These are phyloP conservation scores for Aphanomyces cochlioides DNA, from an alignment of 352 stramenopile genomes.

Conservation along the genomic window DNA sequence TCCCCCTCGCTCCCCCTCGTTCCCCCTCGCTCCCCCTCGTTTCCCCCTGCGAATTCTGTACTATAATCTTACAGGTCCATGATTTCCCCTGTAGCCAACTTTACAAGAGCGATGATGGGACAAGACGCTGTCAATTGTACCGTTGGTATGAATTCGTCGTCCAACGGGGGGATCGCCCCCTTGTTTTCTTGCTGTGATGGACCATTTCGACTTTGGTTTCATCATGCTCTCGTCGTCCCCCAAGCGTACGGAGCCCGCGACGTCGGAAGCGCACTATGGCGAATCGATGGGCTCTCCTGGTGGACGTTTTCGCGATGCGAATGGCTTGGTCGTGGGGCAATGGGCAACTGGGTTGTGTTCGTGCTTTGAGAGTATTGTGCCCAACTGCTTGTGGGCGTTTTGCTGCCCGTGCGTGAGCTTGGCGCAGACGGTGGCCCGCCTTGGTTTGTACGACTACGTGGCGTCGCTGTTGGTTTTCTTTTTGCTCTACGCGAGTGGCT, in stretches of 20 bases:
- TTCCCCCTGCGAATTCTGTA: no score
- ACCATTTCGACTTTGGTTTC: no score
- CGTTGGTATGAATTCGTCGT: no score
- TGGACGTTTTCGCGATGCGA: background rate
- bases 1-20: no score
- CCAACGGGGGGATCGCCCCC: no score
- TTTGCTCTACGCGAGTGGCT: conserved; percentile 9
- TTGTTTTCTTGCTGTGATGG: no score
- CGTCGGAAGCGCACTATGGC: background rate
- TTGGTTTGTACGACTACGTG: conserved; percentile 25
- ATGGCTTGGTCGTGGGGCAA: conserved; percentile 27
- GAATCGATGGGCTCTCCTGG: background rate
- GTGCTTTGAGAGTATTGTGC: conserved; percentile 36
- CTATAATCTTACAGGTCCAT: no score
- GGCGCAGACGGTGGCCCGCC: conserved; percentile 32
- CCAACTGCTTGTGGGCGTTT: conserved; percentile 39
- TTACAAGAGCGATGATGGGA: no score
- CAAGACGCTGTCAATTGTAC: no score
- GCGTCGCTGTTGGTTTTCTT: conserved; percentile 9
- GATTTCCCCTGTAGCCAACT: no score
- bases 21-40: no score
- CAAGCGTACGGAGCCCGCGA: background rate
- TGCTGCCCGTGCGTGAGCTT: conserved; percentile 37
- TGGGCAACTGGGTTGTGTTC: conserved; percentile 35
- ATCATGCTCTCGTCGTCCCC: no score